A percentile compares a stretch with the other conserved stretches of the same genome.
These are phyloP conservation scores for Hypoxylon lenormandii DNA, from an alignment of 495 filamentous ascomycete species.

Conservation along the genomic window DNA sequence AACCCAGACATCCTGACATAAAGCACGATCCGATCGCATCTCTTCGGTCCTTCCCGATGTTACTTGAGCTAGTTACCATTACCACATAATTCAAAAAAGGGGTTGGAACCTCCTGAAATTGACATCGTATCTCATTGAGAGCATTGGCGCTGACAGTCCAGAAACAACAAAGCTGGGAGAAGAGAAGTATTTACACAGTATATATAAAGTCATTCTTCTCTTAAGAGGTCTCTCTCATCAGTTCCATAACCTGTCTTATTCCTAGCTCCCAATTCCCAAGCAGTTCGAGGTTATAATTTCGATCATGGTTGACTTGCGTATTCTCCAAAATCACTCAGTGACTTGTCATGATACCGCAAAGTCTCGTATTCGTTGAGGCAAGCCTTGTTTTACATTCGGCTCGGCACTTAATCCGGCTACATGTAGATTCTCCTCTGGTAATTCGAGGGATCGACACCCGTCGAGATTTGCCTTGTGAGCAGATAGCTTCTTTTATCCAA, in stretches of 20 bases:
- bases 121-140: not conserved
- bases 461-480: not conserved
- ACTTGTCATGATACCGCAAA: too few species aligned
- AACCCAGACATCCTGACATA: too few species aligned
- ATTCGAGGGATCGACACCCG: not conserved
- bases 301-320: slow-evolving; percentile 20
- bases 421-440: slow-evolving; percentile 4
- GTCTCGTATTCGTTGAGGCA: too few species aligned
- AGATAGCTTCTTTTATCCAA: not conserved
- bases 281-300: not conserved
- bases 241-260: slow-evolving; percentile 1
- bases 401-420: not conserved
- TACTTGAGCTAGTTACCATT: too few species aligned
- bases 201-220: slow-evolving; percentile 10
- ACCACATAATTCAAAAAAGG: too few species aligned
- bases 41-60: too few species aligned
- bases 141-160: not conserved
- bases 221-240: not conserved
- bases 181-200: slow-evolving; percentile 23
- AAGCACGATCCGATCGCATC: too few species aligned
- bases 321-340: not conserved
- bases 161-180: not conserved
- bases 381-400: not conserved
- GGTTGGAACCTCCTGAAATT: not conserved
- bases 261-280: not conserved